Evolutionary conservation across 805 yeast genomes (phyloP).

Genomic region (Wickerhamiella vanderwaltii): DNA sequence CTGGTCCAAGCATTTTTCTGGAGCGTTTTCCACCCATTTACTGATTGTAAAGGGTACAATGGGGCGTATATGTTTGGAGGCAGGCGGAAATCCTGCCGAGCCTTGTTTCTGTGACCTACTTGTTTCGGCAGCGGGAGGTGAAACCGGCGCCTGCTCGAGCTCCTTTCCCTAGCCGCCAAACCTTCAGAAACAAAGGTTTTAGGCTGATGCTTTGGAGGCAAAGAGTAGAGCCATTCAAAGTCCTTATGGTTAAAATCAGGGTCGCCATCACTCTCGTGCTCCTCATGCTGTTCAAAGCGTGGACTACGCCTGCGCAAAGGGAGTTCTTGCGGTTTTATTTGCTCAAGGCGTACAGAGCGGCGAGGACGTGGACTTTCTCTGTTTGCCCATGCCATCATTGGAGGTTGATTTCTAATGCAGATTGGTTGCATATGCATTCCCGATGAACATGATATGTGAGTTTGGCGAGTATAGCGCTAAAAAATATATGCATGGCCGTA

Average conservation of each 20-base stretch:
- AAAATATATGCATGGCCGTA: no score
- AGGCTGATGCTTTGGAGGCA: neutral
- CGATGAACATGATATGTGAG: neutral
- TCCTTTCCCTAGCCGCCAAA: neutral
- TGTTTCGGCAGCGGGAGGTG: neutral
- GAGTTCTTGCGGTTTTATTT: neutral
- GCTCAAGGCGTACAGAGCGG: neutral
- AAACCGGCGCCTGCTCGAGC: neutral
- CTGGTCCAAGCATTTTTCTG: conserved; percentile 16
- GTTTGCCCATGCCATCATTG: conserved; percentile 3
- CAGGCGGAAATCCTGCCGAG: conserved; percentile 21
- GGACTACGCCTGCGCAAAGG: neutral
- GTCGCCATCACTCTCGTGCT: conserved; percentile 4
- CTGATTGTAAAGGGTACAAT: conserved; percentile 18
- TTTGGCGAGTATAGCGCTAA: neutral
- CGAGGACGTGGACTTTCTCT: neutral
- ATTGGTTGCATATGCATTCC: conserved; percentile 2
- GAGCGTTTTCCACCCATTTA: conserved; percentile 26
- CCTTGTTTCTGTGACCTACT: neutral
- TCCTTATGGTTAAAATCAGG: conserved; percentile 7
- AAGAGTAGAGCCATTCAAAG: conserved; percentile 6
- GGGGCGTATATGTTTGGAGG: conserved; percentile 31
- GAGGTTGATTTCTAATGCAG: conserved; percentile 9
- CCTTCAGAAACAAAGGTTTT: neutral
- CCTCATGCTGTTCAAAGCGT: neutral